Base-by-base conservation (phyloP, 148 eudicot genomes). In the Amaranthus hypochondriacus region DNA sequence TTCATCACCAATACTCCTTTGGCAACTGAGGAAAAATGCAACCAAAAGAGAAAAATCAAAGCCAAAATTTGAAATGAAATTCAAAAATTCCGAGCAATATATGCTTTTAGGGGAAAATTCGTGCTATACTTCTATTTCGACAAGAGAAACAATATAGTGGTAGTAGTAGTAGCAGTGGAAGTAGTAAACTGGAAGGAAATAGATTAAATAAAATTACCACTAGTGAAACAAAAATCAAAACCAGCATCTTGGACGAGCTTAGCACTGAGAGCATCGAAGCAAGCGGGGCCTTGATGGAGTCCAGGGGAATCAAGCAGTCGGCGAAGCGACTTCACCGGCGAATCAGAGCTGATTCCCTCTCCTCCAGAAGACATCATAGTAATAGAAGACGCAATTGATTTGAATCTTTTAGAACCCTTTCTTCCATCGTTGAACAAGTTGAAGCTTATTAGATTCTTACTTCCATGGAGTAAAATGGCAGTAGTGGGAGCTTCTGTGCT, bases 211-310 rank as follows among this genome's bases (percentile, higher is more conserved):
- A 15, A 70, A 48, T 57, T 80, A 93, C 98, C 98, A 74, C 89
- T 87, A 46, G 97, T 87, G 73, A 93, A 93, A 86, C 89, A 85
- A 82, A 85, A 94, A 57, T 83, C 82, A 72, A 94, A 94, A 6
- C 91, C 93, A 62, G 95, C 89, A 66, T 69, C 56, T 69, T 94
- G 81, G 5, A 91, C 91, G 18, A 94, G 97, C 84, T 86, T 89
- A 11, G 98, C 97, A 58, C 97, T 91, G 48, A 94, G 90, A 74
- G 88, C 95, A 58, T 94, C 95, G 62, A 94, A 94, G 85, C 97
- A 91, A 42, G 98, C 98, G 0, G 98, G 97, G 18, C 97, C 98
- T 67, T 81, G 98, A 64, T 94, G 92, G 56, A 89, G 55, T 6
- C 97, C 98, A 42, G 90, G 87, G 8, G 89, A 83, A 2, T 78